Evolutionary conservation across 495 filamentous ascomycete species (phyloP).

Genomic region (Tuber borchii): DNA sequence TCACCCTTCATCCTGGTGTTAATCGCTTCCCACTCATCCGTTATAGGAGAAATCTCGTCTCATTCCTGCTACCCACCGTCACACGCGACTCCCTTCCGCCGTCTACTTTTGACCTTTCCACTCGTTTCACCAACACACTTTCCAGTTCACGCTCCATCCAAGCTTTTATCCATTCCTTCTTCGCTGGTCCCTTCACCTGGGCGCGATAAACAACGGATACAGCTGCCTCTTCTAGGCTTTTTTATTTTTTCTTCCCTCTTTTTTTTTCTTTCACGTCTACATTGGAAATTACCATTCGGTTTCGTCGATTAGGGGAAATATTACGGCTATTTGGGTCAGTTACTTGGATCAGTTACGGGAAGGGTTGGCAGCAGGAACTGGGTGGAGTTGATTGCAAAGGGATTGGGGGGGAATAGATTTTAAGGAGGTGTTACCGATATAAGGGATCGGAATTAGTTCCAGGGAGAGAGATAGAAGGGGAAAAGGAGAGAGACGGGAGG

Average conservation of each 20-base stretch:
- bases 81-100: conserved; percentile 2
- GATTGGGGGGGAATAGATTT: not conserved
- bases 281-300: not conserved
- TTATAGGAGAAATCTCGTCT: not conserved
- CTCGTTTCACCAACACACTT: not conserved
- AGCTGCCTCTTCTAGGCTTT: not conserved
- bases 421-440: not conserved
- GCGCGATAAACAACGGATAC: not conserved
- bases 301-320: not conserved
- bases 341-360: not conserved
- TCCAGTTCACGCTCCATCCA: not conserved
- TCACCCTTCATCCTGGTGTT: not conserved
- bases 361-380: not conserved
- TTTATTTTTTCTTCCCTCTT: not conserved
- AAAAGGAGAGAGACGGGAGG: conserved; percentile 11
- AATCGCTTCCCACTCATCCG: not conserved
- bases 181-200: not conserved
- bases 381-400: conserved; percentile 1
- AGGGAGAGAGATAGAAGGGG: conserved; percentile 14
- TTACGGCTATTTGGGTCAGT: not conserved
- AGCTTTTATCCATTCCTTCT: not conserved
- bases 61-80: not conserved
- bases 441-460: not conserved
- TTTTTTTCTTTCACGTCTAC: not conserved
- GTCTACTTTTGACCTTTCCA: not conserved